Base-by-base conservation (phyloP, 2,329 filamentous ascomycete genomes). In the Diaporthe capsici region DNA sequence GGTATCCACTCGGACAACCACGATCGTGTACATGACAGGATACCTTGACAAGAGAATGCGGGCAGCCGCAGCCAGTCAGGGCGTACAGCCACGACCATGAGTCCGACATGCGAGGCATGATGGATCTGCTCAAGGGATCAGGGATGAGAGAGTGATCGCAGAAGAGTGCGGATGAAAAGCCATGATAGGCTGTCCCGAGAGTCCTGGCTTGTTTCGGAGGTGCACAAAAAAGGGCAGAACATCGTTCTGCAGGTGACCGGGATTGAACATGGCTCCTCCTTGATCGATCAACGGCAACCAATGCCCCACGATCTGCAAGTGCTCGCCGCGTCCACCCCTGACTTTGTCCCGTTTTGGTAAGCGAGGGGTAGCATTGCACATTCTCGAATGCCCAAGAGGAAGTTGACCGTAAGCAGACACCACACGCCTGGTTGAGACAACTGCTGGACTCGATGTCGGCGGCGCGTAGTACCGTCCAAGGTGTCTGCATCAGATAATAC, bases 101-200 rank as follows among this genome's bases (percentile, higher is more conserved):
- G 80, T 79, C 79, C 79, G 78, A 76, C 81, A 83, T 85, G 85
- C 82, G 84, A 85, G 79, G 84, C 83, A 83, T 81, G 78, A 80
- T 81, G 81, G 83, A 82, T 82, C 80, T 79, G 75, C 78, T 79
- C 78, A 82, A 80, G 80, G 80, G 78, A 76, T 77, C 79, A 80
- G 80, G 79, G 80, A 77, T 65, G 75, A 77, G 60, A 71, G 76
- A 68, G 74, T 72, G 75, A 77, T 57, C 31, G 71, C 77, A 76
- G 77, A 76, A 74, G 57, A 74, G 72, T 70, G 28, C 61, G 55
- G 73, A 77, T 44, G 60, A 71, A 39, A 76, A 60, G 57, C 65
- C 68, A 75, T 81, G 81, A 84, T 84, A 82, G 83, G 82, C 76
- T 79, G 65, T 74, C 68, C 60, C 72, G 78, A 75, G 73, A 74